Conservation (phyloP, 1,284 basidiomycete species). For the Cutaneotrichosporon sp. region DNA sequence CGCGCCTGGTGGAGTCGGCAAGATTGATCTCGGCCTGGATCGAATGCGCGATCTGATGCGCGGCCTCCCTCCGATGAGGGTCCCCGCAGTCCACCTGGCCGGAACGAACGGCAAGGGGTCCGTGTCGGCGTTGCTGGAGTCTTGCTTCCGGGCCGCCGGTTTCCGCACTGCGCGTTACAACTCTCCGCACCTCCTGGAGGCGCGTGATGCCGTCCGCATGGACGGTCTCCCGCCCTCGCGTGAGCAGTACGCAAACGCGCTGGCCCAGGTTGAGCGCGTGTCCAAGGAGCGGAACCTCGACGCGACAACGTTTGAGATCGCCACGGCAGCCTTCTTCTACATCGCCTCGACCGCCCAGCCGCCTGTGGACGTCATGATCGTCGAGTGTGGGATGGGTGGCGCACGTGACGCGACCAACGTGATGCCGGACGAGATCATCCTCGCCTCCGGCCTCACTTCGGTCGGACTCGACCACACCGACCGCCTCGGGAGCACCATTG, state of each 20-base stretch:
- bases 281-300: conserved; percentile 58
- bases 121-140: conserved; percentile 78
- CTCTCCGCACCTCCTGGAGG: conserved; percentile 82
- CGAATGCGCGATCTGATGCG: conserved; percentile 66
- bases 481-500: conserved; percentile 77
- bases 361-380: conserved; percentile 68
- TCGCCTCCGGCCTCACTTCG: conserved; percentile 77
- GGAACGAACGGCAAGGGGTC: conserved; percentile 99
- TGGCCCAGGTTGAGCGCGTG: conserved; percentile 60
- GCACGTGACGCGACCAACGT: conserved; percentile 91
- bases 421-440: conserved; percentile 66
- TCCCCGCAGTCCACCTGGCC: conserved; percentile 88
- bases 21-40: conserved; percentile 74
- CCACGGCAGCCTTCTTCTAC: conserved; percentile 73
- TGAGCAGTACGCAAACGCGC: conserved; percentile 59
- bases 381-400: conserved; percentile 97
- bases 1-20: conserved; percentile 27
- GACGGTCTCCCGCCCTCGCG: conserved; percentile 62
- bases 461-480: conserved; percentile 92
- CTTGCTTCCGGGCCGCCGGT: conserved; percentile 65
- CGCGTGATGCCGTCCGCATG: conserved; percentile 76
- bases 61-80: conserved; percentile 65
- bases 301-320: conserved; percentile 78
- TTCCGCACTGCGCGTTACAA: conserved; percentile 82
- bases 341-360: conserved; percentile 65